Evolutionary conservation across 176 grass and related monocot genomes (phyloP).

Genomic region (Musa beccarii): DNA sequence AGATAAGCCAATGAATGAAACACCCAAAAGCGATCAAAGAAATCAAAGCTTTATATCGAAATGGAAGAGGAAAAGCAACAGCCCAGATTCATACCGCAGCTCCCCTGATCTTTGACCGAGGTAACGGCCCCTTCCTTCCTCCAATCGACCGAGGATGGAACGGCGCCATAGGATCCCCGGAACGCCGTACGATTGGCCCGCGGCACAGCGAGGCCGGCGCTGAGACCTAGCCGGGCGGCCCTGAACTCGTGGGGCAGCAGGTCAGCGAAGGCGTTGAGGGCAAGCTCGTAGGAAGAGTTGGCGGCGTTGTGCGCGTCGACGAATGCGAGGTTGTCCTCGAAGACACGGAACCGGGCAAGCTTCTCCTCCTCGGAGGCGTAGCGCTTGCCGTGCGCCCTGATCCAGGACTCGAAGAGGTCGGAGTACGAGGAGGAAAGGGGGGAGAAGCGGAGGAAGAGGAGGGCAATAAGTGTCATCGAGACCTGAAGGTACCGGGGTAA

Average conservation of each 20-base stretch:
- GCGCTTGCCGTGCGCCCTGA: conserved; percentile 45
- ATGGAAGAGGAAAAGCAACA: conserved; percentile 1
- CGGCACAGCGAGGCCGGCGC: conserved; percentile 16
- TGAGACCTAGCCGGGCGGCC: conserved; percentile 37
- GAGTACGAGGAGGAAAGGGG: conserved; percentile 18
- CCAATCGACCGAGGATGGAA: conserved; percentile 56
- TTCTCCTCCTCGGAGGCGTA: conserved; percentile 54
- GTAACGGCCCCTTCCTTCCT: conserved; percentile 55
- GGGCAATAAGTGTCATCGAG: background rate
- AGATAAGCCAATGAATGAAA: background rate
- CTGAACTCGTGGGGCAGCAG: conserved; percentile 55
- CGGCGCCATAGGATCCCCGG: conserved; percentile 14
- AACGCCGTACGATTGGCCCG: background rate
- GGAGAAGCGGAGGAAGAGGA: background rate
- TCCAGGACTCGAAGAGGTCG: conserved; percentile 65
- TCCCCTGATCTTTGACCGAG: conserved; percentile 59
- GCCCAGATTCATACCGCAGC: conserved; percentile 41
- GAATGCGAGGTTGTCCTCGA: conserved; percentile 62
- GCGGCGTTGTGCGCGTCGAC: conserved; percentile 43
- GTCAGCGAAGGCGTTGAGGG: conserved; percentile 68
- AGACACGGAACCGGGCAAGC: conserved; percentile 43
- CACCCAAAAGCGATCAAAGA: background rate
- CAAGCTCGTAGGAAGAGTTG: conserved; percentile 37
- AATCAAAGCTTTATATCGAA: background rate
- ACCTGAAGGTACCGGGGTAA: background rate